phyloP scores from a whole-genome alignment of 306 rosid genomes.

The Lathyrus sativus region DNA sequence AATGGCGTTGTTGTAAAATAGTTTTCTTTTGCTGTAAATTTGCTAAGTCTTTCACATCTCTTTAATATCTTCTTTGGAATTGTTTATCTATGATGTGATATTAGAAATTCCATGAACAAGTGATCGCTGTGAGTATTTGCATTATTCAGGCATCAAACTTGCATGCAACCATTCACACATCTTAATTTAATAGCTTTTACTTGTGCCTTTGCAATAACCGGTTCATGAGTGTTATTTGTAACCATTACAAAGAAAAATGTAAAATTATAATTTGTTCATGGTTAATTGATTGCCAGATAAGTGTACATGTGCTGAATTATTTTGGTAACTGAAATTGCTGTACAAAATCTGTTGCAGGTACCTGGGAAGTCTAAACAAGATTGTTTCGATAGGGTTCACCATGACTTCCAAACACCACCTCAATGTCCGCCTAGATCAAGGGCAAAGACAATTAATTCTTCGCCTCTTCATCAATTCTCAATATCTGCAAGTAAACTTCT shows the following conservation, averaged over 20 bases:
- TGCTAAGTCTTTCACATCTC: background rate
- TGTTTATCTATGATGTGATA: background rate
- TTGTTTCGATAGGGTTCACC: conserved; percentile 78
- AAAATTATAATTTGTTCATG: conserved; percentile 11
- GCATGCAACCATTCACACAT: background rate
- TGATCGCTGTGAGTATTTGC: background rate
- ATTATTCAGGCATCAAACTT: background rate
- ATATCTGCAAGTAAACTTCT: conserved; percentile 75
- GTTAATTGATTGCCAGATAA: conserved; percentile 20
- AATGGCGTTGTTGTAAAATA: background rate
- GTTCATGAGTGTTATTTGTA: background rate
- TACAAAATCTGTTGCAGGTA: conserved; percentile 58
- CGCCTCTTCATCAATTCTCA: conserved; percentile 50
- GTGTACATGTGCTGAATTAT: conserved; percentile 1
- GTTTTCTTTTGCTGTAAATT: background rate
- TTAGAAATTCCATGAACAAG: background rate
- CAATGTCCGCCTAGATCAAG: conserved; percentile 60
- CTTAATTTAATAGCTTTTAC: background rate
- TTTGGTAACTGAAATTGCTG: conserved; percentile 5
- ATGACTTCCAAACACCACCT: conserved; percentile 66
- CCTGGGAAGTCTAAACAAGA: conserved; percentile 92
- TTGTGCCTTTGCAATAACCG: background rate
- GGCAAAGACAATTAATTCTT: conserved; percentile 51
- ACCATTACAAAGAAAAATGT: background rate
- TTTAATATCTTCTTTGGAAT: background rate